phyloP scores from a whole-genome alignment of 305 asterid species.

The Fraxinus baroniana region DNA sequence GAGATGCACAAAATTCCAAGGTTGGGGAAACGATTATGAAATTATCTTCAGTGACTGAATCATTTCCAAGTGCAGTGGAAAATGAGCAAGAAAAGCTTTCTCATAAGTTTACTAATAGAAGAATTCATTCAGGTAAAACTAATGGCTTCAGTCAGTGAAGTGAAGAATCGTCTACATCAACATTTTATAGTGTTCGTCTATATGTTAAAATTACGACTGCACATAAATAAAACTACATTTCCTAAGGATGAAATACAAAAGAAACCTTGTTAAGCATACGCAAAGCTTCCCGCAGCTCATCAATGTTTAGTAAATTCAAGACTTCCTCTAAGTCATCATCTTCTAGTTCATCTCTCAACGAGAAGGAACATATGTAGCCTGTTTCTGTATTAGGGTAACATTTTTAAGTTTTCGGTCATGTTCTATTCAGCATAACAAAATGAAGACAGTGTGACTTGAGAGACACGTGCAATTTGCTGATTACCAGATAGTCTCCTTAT shows the following conservation, averaged over 20 bases:
- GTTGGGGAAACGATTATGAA: neutral
- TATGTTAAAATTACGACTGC: constrained; percentile 9
- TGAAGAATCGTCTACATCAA: neutral
- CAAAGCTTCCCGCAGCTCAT: constrained; percentile 74
- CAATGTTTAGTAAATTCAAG: constrained; percentile 56
- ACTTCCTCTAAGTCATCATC: constrained; percentile 54
- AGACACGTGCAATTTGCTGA: constrained; percentile 10
- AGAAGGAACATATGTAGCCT: constrained; percentile 58
- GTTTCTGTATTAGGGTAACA: constrained; percentile 46
- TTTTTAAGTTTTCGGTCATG: constrained; percentile 12
- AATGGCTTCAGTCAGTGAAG: constrained; percentile 5
- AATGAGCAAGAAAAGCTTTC: constrained; percentile 2
- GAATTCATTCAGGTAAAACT: constrained; percentile 4
- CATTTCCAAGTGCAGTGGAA: constrained; percentile 6
- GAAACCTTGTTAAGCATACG: constrained; percentile 60
- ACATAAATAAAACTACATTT: neutral
- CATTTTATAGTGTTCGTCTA: constrained; percentile 2
- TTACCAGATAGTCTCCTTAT: constrained; percentile 68
- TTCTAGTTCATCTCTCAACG: constrained; percentile 42
- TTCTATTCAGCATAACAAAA: constrained; percentile 14
- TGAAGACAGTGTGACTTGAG: constrained; percentile 12
- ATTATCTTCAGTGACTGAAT: constrained; percentile 21
- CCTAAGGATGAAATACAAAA: neutral
- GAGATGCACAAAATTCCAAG: neutral
- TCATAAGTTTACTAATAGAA: constrained; percentile 9